Evolutionary conservation across 139 green algal species (phyloP).

Genomic region (Haematococcus sp.): DNA sequence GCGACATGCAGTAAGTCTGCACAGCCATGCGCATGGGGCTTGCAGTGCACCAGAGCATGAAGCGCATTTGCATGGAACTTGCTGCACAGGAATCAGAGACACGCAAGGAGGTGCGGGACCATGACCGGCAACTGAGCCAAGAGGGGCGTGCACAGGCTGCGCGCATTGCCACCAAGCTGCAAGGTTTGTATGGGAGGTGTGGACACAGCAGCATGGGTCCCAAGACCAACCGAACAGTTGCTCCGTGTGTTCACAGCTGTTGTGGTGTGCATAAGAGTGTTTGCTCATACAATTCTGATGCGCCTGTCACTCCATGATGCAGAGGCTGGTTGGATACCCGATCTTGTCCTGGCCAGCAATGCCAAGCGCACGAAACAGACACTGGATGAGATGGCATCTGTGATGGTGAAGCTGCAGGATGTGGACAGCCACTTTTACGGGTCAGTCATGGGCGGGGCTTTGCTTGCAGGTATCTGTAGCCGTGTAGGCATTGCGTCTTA

Average conservation of each 20-base stretch:
- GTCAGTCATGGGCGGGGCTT: slow-evolving; percentile 57
- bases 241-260: too few relatives aligned
- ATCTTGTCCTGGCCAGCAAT: slow-evolving; percentile 72
- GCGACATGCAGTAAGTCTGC: too few relatives aligned
- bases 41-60: too few relatives aligned
- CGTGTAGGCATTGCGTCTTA: too few relatives aligned
- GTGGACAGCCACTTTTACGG: slow-evolving; percentile 66
- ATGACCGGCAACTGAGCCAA: slow-evolving; percentile 59
- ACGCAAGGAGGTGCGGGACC: slow-evolving; percentile 41
- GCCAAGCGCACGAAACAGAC: slow-evolving; percentile 74
- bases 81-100: too few relatives aligned
- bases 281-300: too few relatives aligned
- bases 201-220: too few relatives aligned
- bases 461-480: neutral
- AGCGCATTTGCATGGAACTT: too few relatives aligned
- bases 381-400: slow-evolving; percentile 68
- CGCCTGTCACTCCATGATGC: too few relatives aligned
- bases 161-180: slow-evolving; percentile 24
- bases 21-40: too few relatives aligned
- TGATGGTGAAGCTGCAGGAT: slow-evolving; percentile 41
- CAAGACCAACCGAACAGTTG: too few relatives aligned
- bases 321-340: slow-evolving; percentile 67
- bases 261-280: too few relatives aligned
- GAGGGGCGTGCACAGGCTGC: slow-evolving; percentile 29
- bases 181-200: neutral